Base-by-base conservation (phyloP, 2,329 filamentous ascomycete genomes). In the Aspergillus sp. region DNA sequence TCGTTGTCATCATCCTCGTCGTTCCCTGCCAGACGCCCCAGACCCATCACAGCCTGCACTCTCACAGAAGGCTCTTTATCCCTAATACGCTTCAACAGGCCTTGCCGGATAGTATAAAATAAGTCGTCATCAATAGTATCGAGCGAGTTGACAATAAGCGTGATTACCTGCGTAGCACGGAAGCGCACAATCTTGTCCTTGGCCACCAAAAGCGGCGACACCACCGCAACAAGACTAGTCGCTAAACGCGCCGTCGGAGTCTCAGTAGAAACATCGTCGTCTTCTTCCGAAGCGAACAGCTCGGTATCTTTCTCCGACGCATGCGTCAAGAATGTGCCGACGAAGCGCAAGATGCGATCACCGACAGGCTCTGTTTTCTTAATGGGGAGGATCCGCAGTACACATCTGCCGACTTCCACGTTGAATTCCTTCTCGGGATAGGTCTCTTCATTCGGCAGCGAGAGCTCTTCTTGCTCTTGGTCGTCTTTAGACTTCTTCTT, bases 171-270 rank as follows among this genome's bases (percentile, higher is more conserved):
- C 0, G 91, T 94, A 4, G 90, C 83, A 49, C 93, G 80, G 69
- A 89, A 98, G 49, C 93, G 82, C 42, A 97, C 86, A 50, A 86
- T 86, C 69, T 96, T 97, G 70, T 98, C 93, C 70, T 95, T 97
- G 39, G 87, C 82, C 7, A 79, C 79, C 51, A 95, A 75, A n/a
- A 95, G 73, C 4, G 86, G 86, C 3, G 94, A 74, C 17, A 93
- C 71, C 5, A 83, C 78, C 46, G 82, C 81, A 60, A 97, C 80
- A 32, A 97, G 77, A 25, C 83, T 78, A 2, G 83, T 82, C 1
- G 83, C 88, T 20, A 97, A 79, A 44, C 90, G 83, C 20, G 84
- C 87, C 54, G 82, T 93, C 0, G 91, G 90, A 0, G 90, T 95
- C 61, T 95, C 88, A 66, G 90, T 79, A 47, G 81, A 79, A 27